Evolutionary conservation across 179 eudicot species (phyloP).

Genomic region (Sideroxylon spinosum): DNA sequence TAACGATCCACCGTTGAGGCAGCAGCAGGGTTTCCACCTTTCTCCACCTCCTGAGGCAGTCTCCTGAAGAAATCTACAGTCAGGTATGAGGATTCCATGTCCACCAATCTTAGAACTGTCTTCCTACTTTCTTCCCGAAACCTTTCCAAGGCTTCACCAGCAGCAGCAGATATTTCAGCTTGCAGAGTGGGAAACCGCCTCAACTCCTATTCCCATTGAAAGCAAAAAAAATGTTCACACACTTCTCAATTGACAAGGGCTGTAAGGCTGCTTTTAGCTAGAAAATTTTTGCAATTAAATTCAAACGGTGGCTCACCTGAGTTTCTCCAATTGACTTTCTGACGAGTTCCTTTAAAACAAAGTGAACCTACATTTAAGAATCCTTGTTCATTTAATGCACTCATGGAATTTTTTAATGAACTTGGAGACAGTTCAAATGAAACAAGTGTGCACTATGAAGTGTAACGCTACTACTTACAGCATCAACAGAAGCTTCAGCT

Average conservation of each 20-base stretch:
- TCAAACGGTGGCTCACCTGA: conserved; percentile 39
- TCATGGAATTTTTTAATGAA: not conserved
- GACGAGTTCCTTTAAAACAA: conserved; percentile 89
- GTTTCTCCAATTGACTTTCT: conserved; percentile 86
- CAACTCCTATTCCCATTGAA: conserved; percentile 50
- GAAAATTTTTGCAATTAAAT: not conserved
- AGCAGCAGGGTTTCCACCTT: conserved; percentile 35
- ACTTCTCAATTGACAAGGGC: not conserved
- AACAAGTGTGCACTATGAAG: not conserved
- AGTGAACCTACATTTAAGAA: conserved; percentile 56
- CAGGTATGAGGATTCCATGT: conserved; percentile 80
- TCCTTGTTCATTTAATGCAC: conserved; percentile 12
- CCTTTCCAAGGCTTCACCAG: conserved; percentile 66
- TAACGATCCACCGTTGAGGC: conserved; percentile 50
- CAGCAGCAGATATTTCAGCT: conserved; percentile 72
- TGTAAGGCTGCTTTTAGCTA: not conserved
- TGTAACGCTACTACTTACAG: conserved; percentile 45
- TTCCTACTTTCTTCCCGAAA: conserved; percentile 87
- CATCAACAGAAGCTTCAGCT: conserved; percentile 92
- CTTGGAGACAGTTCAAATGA: not conserved
- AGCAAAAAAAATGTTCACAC: not conserved
- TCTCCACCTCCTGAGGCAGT: conserved; percentile 88
- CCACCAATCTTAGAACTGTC: conserved; percentile 73
- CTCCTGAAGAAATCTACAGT: conserved; percentile 87
- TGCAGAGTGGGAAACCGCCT: conserved; percentile 85